phyloP scores from a whole-genome alignment of 2,329 filamentous ascomycete genomes.

The Zymoseptoria brevis region DNA sequence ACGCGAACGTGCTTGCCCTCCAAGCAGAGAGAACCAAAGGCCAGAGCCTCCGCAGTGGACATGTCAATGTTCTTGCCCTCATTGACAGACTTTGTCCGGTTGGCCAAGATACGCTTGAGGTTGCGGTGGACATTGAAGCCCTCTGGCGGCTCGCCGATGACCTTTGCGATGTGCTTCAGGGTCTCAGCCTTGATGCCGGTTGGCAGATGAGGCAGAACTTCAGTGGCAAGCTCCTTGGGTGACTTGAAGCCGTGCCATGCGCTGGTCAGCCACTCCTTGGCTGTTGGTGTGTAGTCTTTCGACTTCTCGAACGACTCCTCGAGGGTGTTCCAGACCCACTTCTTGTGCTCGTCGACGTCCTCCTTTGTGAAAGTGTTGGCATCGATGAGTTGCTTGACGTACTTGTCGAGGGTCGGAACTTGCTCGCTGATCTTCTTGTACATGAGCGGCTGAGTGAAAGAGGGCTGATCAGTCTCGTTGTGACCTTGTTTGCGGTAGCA shows the following conservation, averaged over 20 bases:
- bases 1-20: slow-evolving; percentile 97
- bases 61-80: slow-evolving; percentile 96
- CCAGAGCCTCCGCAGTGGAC: slow-evolving; percentile 91
- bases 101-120: slow-evolving; percentile 87
- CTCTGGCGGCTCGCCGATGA: slow-evolving; percentile 71
- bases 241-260: slow-evolving; percentile 99
- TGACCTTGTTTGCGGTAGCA: slow-evolving; percentile 99
- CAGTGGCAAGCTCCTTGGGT: slow-evolving; percentile 90
- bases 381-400: slow-evolving; percentile 80
- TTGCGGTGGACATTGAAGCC: slow-evolving; percentile 88
- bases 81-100: slow-evolving; percentile 81
- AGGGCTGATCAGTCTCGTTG: slow-evolving; percentile 99
- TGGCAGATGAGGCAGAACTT: slow-evolving; percentile 84
- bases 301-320: slow-evolving; percentile 96
- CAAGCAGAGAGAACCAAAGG: slow-evolving; percentile 80
- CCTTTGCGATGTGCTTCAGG: slow-evolving; percentile 72
- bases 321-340: slow-evolving; percentile 99
- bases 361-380: slow-evolving; percentile 96
- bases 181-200: slow-evolving; percentile 69
- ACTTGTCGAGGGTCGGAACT: slow-evolving; percentile 78
- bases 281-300: slow-evolving; percentile 93
- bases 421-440: slow-evolving; percentile 94
- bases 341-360: slow-evolving; percentile 97
- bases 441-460: slow-evolving; percentile 99
- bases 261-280: slow-evolving; percentile 97